A percentile compares a stretch with the other conserved stretches of the same genome.
Conservation (phyloP, 2,329 filamentous ascomycete species). For the Colletotrichum spaethianum region DNA sequence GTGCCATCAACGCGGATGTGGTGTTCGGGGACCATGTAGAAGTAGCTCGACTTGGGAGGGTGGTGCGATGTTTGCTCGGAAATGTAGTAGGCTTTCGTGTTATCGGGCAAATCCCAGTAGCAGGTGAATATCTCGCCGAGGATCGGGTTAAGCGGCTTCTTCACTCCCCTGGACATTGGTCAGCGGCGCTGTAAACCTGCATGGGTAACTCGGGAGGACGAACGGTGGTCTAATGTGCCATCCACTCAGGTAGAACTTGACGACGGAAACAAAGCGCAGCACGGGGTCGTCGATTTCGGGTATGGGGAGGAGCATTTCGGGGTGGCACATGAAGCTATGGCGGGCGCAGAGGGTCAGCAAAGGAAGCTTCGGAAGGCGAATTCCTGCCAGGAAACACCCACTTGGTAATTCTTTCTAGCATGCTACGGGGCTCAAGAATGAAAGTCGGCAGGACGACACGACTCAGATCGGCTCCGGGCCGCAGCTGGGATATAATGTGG, state of each 20-base stretch:
- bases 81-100: constrained; percentile 93
- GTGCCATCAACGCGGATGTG: constrained; percentile 96
- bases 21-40: constrained; percentile 96
- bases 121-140: constrained; percentile 95
- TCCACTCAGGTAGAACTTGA: constrained; percentile 98
- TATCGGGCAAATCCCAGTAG: constrained; percentile 92
- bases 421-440: constrained; percentile 96
- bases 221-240: constrained; percentile 99
- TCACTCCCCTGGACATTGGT: constrained; percentile 82
- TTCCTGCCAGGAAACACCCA: constrained; percentile 59
- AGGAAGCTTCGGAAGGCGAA: constrained; percentile 7
- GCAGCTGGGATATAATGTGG: constrained; percentile 97
- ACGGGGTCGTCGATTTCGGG: constrained; percentile 89
- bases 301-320: constrained; percentile 93
- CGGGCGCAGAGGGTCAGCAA: constrained; percentile 14
- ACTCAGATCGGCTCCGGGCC: constrained; percentile 94
- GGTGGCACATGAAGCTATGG: constrained; percentile 97
- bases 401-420: constrained; percentile 99
- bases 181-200: constrained; percentile 23
- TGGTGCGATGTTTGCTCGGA: constrained; percentile 98
- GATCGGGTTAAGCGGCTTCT: constrained; percentile 97
- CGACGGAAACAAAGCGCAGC: constrained; percentile 91
- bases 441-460: constrained; percentile 96
- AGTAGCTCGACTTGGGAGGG: constrained; percentile 98
- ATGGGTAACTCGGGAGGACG: constrained; percentile 54